Base-by-base conservation (phyloP, 148 eudicot genomes). In the Vaccinium myrtillus region DNA sequence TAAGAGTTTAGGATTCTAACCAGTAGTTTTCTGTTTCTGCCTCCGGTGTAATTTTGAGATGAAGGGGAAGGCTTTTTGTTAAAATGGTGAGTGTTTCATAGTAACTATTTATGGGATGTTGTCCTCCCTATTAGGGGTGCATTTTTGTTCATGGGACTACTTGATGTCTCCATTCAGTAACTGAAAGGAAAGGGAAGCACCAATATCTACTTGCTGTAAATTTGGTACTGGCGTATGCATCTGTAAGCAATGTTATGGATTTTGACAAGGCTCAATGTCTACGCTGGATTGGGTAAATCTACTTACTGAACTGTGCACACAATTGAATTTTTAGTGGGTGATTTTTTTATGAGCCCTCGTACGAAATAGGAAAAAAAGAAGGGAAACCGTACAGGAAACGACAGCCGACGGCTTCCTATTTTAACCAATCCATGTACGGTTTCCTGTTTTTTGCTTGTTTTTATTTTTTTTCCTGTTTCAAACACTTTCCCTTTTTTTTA, bases 31-130 rank as follows among this genome's bases (percentile, higher is more conserved):
- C 11, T 51, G 4, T 5, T 39, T 65, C 27, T 21, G 12, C 16
- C 23, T 79, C 18, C 55, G 49, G 30, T 15, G 63, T 14, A 78
- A 30, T 61, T 82, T 71, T 18, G 48, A 82, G 84, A 69, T 70
- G 53, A 12, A 27, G 30, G 36, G 49, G 78, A 23, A 71, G 19
- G 10, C 21, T 9, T 82, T 54, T 15, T 50, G 21, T n/a, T 71
- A 58, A 50, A 32, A 36, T 53, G 63, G 50, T 25, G 76, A 51
- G 50, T 69, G 16, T 81, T 63, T 46, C 75, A 23, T 48, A 46
- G 8, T 15, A 23, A 46, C 36, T 65, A 25, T 63, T 81, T 46
- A 48, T 43, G 74, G 74, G 71, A 43, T 11, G 74, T 61, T 80
- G 19, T 80, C 51, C 23, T 23, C 59, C 16, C 80, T 77, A 27